phyloP scores from a whole-genome alignment of 2,329 filamentous ascomycete species.

The Amylocarpus encephaloides region DNA sequence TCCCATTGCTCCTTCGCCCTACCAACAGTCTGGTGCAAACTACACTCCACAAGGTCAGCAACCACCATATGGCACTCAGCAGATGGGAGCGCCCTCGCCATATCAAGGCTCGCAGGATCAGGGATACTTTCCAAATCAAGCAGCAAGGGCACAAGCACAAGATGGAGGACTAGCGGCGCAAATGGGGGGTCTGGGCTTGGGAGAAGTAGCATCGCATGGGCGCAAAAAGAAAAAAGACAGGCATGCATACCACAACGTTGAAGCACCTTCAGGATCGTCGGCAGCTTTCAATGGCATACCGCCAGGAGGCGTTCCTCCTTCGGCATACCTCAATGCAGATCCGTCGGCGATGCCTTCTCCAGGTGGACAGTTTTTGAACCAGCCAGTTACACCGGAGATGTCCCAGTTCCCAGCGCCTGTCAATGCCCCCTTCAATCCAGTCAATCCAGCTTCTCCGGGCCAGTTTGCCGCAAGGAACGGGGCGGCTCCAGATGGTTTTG shows the following conservation, averaged over 20 bases:
- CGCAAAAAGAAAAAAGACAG: conserved; percentile 87
- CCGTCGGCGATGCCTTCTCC: conserved; percentile 36
- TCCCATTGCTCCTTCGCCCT: conserved; percentile 46
- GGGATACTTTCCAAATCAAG: conserved; percentile 27
- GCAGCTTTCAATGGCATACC: conserved; percentile 66
- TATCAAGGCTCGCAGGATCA: conserved; percentile 24
- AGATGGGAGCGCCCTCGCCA: conserved; percentile 29
- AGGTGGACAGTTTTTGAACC: conserved; percentile 42
- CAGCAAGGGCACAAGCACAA: conserved; percentile 30
- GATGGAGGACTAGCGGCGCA: conserved; percentile 58
- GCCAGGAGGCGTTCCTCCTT: conserved; percentile 46
- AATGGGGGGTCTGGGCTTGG: conserved; percentile 69
- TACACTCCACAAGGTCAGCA: conserved; percentile 15
- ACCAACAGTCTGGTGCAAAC: conserved; percentile 30
- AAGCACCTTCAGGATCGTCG: conserved; percentile 60
- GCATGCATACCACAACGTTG: conserved; percentile 85
- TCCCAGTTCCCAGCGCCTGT: conserved; percentile 58
- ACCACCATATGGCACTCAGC: conserved; percentile 11
- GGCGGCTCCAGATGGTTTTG: conserved; percentile 29
- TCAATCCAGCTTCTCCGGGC: conserved; percentile 36
- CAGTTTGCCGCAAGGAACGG: conserved; percentile 42
- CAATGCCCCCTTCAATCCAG: conserved; percentile 44
- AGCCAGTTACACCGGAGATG: conserved; percentile 38
- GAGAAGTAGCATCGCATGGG: conserved; percentile 41
- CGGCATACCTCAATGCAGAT: conserved; percentile 53